Evolutionary conservation across 192 early-diverging fungal genomes (phyloP).

Genomic region (Diversispora eburnea): DNA sequence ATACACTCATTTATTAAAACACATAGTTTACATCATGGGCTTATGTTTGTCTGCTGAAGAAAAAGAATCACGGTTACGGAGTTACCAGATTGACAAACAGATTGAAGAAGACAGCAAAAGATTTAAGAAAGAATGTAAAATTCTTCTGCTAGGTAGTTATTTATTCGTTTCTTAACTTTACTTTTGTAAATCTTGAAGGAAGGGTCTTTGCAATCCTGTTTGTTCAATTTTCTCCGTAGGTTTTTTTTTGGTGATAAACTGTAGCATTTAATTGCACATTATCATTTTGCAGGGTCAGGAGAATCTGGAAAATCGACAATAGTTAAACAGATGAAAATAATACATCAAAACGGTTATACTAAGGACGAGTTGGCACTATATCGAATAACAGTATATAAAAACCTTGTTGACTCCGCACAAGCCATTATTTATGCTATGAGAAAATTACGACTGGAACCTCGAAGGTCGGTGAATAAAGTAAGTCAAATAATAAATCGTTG

Average conservation of each 20-base stretch:
- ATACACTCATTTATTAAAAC: not conserved
- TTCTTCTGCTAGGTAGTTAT: constrained; percentile 60
- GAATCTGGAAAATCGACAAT: constrained; percentile 96
- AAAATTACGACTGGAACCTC: constrained; percentile 56
- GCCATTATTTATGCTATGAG: constrained; percentile 69
- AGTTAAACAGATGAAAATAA: constrained; percentile 97
- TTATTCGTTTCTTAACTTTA: not conserved
- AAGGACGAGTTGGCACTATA: constrained; percentile 72
- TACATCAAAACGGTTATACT: constrained; percentile 89
- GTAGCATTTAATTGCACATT: constrained; percentile 9
- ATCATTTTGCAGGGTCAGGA: constrained; percentile 61
- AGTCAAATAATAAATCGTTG: not conserved
- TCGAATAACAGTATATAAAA: constrained; percentile 80
- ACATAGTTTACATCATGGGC: constrained; percentile 47
- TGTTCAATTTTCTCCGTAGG: not conserved
- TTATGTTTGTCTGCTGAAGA: constrained; percentile 66
- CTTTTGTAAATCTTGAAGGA: not conserved
- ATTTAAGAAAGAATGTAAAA: constrained; percentile 70
- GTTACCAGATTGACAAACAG: constrained; percentile 55
- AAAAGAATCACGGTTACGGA: constrained; percentile 45
- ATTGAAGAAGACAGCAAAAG: constrained; percentile 58
- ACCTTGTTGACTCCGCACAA: constrained; percentile 81
- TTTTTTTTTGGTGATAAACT: not conserved
- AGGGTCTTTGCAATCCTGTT: not conserved
- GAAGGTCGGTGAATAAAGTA: constrained; percentile 49